Percentiles rank a stretch among this genome's conserved stretches.
phyloP scores from a whole-genome alignment of 441 rosid genomes.

The Hura crepitans region DNA sequence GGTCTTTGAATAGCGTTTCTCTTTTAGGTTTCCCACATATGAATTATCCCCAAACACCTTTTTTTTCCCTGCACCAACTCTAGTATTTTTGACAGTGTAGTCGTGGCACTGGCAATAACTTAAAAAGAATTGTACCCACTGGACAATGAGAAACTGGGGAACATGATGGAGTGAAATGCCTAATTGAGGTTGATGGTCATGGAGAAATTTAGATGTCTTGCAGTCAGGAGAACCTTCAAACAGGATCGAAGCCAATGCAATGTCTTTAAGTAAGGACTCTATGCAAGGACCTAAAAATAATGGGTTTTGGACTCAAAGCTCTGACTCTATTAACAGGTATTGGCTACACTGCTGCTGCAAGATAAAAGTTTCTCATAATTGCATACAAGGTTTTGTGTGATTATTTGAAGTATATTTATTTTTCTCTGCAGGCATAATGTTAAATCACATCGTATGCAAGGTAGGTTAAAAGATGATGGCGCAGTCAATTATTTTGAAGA shows the following conservation, averaged over 20 bases:
- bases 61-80: background rate
- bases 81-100: conserved; percentile 12
- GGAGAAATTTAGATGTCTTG: conserved; percentile 21
- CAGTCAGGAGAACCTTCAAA: conserved; percentile 24
- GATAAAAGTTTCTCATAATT: background rate
- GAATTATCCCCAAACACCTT: background rate
- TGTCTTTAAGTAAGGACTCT: conserved; percentile 43
- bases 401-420: conserved; percentile 18
- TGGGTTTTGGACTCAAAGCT: conserved; percentile 33
- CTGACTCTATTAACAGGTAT: conserved; percentile 46
- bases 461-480: conserved; percentile 40
- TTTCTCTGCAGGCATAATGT: conserved; percentile 33
- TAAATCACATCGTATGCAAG: conserved; percentile 37
- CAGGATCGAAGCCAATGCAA: conserved; percentile 29
- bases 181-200: conserved; percentile 22
- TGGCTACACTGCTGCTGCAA: background rate
- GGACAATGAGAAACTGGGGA: conserved; percentile 23
- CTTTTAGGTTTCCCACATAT: background rate
- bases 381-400: background rate
- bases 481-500: conserved; percentile 43
- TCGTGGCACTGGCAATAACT: conserved; percentile 1
- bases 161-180: conserved; percentile 30
- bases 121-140: conserved; percentile 3
- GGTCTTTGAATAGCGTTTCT: background rate
- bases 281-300: conserved; percentile 31